Percentiles rank a stretch among this genome's conserved stretches.
Evolutionary conservation across 306 rosid genomes (phyloP).

Genomic region (Pyrus bretschneideri): DNA sequence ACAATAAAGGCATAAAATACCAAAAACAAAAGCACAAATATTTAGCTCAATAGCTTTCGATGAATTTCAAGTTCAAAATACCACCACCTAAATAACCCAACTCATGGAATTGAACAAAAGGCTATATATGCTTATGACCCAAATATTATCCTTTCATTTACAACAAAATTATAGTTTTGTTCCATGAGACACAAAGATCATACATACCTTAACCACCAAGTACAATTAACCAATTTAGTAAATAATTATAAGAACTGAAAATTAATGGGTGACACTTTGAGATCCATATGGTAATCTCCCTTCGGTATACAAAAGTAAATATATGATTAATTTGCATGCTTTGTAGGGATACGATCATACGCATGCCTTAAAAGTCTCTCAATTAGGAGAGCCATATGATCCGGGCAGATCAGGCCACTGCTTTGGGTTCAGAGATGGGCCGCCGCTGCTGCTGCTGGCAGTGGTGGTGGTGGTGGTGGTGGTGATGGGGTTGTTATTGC

Average conservation of each 20-base stretch:
- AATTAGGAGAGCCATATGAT: constrained; percentile 27
- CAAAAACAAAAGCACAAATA: not conserved
- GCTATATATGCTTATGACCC: constrained; percentile 8
- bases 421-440: constrained; percentile 14
- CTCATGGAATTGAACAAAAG: constrained; percentile 14
- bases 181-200: constrained; percentile 6
- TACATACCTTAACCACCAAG: constrained; percentile 4
- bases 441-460: constrained; percentile 6
- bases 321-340: not conserved
- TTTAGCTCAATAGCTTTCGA: constrained; percentile 16
- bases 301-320: not conserved
- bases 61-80: constrained; percentile 3
- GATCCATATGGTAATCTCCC: constrained; percentile 1
- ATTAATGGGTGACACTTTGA: not conserved
- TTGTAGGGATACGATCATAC: not conserved
- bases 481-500: not conserved
- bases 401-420: constrained; percentile 42
- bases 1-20: not conserved
- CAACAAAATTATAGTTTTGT: constrained; percentile 10
- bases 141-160: constrained; percentile 7
- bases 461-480: constrained; percentile 10
- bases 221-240: constrained; percentile 1
- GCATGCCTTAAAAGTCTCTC: constrained; percentile 7
- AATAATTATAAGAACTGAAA: constrained; percentile 5
- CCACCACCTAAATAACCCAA: constrained; percentile 22